Conservation (phyloP, 768 basidiomycete genomes). For the Rhodotorula paludigena region DNA sequence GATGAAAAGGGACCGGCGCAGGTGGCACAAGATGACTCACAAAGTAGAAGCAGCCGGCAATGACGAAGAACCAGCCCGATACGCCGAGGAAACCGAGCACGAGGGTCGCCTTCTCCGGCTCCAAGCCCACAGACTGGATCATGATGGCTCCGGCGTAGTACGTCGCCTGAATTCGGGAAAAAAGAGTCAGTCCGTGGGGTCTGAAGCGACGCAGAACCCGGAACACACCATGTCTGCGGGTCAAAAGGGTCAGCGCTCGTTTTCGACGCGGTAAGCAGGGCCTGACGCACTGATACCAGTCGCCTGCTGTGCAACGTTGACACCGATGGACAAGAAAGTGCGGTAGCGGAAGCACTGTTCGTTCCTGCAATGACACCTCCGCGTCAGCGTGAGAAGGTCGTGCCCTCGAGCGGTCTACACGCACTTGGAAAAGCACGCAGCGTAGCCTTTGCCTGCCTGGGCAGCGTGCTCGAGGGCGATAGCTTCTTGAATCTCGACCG, state of each 20-base stretch:
- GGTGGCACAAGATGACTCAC: too few species aligned
- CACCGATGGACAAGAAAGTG: conserved; percentile 34
- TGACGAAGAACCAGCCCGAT: conserved; percentile 16
- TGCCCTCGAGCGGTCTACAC: background rate
- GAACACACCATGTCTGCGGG: too few species aligned
- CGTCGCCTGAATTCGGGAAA: conserved; percentile 11
- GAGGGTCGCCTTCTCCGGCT: conserved; percentile 22
- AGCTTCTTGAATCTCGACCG: conserved; percentile 39
- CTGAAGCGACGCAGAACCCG: too few species aligned
- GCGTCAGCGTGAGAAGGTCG: background rate
- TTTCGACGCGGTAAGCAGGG: too few species aligned
- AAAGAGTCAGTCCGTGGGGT: too few species aligned
- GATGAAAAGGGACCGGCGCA: too few species aligned
- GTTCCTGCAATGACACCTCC: conserved; percentile 1
- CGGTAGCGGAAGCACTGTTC: conserved; percentile 43
- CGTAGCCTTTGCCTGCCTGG: conserved; percentile 6
- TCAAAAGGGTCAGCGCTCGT: too few species aligned
- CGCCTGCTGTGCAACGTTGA: conserved; percentile 37
- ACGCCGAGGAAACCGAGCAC: conserved; percentile 36
- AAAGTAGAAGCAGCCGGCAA: conserved; percentile 38
- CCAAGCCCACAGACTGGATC: conserved; percentile 25
- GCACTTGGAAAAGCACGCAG: conserved; percentile 27
- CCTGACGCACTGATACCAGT: conserved; percentile 32
- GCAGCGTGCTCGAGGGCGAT: conserved; percentile 38
- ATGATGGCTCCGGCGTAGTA: conserved; percentile 34